Conservation (phyloP, 768 basidiomycete genomes). For the Sistotremastrum suecicum region DNA sequence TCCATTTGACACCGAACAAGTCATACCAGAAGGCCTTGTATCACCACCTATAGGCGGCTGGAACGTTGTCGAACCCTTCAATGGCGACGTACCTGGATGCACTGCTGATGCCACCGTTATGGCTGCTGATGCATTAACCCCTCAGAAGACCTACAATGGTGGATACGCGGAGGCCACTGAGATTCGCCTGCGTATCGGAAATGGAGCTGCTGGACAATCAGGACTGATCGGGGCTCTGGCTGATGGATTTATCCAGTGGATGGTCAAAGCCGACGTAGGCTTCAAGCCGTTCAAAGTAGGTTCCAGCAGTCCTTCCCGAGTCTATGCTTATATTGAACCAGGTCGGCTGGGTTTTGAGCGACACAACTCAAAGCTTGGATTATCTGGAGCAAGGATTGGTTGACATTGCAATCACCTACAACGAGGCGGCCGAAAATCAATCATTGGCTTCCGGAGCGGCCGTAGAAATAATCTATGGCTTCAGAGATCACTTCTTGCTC, state of each 20-base stretch:
- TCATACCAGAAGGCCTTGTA: too few species aligned
- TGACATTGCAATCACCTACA: slow-evolving; percentile 40
- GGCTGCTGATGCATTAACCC: not conserved
- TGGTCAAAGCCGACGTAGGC: slow-evolving; percentile 16
- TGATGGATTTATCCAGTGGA: slow-evolving; percentile 28
- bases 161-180: slow-evolving; percentile 19
- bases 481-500: slow-evolving; percentile 37
- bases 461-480: slow-evolving; percentile 25
- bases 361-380: slow-evolving; percentile 36
- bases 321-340: slow-evolving; percentile 9
- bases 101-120: too few species aligned
- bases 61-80: too few species aligned
- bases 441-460: slow-evolving; percentile 19
- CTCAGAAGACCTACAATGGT: slow-evolving; percentile 25
- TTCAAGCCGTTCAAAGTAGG: slow-evolving; percentile 21
- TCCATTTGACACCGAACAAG: too few species aligned
- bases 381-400: slow-evolving; percentile 27
- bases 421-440: slow-evolving; percentile 33
- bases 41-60: too few species aligned
- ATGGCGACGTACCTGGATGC: too few species aligned
- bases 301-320: not conserved
- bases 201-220: slow-evolving; percentile 38
- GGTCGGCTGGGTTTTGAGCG: slow-evolving; percentile 45
- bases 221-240: slow-evolving; percentile 35
- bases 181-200: slow-evolving; percentile 31